Evolutionary conservation across 1,139 yeast genomes (phyloP), one percentile per base, ranked within the genome.

Genomic region (Tardiomyces digboiensis): DNA sequence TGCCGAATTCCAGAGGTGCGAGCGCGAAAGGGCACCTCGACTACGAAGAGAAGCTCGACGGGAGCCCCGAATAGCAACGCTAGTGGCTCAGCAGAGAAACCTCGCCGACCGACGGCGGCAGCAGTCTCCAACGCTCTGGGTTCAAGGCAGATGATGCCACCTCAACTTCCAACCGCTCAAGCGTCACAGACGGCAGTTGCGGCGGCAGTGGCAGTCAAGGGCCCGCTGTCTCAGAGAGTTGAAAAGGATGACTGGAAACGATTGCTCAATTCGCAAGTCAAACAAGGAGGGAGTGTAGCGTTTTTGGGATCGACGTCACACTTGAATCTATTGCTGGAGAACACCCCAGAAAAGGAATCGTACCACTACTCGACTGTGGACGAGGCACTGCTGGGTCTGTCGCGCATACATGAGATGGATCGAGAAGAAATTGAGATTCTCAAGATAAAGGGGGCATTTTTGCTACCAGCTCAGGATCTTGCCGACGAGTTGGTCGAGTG

Each of bases 371-470:
- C 64, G 3, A 50, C 58, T 21, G 65, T 66, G n/a, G 67, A 62
- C 21, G 60, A 53, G 20, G 48, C 52, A 14, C 47, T 59, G 1
- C 53, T 52, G n/a, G 50, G 55, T 2, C 49, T 52, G 1, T 46
- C 60, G 14, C 53, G 63, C 14, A 47, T 59, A 41, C 58, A 53
- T 45, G 62, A 61, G 23, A 53, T 81, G 45, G 87, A 80, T 57
- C 74, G 80, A 6, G 82, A 77, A 21, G 91, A 84, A 52, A 70
- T 80, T 55, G 84, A 81, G 56, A 75, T 82, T 44, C 67, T 84
- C 51, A 76, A 80, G 55, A 58, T 80, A 46, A 68, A 84, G 48
- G 93, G 93, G 2, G 87, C 91, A 3, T 83, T 84, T 55, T 64
- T 75, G 40, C 61, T 84, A 38, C 94, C 94, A 0, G 74, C 78